phyloP scores from a whole-genome alignment of 2,329 filamentous ascomycete genomes.

The Colletotrichum higginsianum region DNA sequence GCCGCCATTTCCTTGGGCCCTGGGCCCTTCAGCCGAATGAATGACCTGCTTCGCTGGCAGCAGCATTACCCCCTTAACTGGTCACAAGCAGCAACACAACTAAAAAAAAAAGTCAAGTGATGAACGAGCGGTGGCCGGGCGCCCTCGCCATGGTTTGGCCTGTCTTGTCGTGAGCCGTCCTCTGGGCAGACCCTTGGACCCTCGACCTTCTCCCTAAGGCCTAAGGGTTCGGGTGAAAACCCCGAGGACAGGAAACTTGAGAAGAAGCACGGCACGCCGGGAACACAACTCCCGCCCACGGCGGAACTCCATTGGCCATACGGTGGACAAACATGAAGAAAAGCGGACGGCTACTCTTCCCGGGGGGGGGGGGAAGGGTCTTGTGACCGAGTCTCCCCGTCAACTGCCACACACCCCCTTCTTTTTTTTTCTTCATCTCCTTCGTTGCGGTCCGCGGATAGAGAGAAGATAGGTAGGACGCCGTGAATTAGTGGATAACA shows the following conservation, averaged over 20 bases:
- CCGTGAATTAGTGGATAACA: neutral
- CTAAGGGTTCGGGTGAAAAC: slow-evolving; percentile 5
- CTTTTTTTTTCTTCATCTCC: neutral
- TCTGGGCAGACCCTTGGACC: slow-evolving; percentile 32
- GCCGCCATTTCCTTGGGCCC: neutral
- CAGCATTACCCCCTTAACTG: neutral
- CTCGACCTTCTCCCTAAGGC: neutral
- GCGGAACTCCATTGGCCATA: slow-evolving; percentile 2
- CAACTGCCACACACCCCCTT: neutral
- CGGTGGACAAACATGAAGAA: slow-evolving; percentile 7
- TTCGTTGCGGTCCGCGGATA: neutral
- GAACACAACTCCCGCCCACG: neutral
- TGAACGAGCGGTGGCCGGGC: neutral
- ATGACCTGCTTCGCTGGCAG: slow-evolving; percentile 28
- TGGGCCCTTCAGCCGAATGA: neutral
- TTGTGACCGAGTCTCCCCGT: neutral
- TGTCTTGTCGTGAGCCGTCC: neutral
- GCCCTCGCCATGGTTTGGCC: slow-evolving; percentile 7
- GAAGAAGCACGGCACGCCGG: neutral
- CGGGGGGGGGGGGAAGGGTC: neutral
- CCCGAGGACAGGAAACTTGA: neutral
- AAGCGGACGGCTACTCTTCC: slow-evolving; percentile 5
- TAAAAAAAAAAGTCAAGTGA: neutral
- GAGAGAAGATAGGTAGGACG: neutral
- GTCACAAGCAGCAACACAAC: no score